Evolutionary conservation across 1,284 basidiomycete species (phyloP).

Genomic region (Exobasidium rhododendri): DNA sequence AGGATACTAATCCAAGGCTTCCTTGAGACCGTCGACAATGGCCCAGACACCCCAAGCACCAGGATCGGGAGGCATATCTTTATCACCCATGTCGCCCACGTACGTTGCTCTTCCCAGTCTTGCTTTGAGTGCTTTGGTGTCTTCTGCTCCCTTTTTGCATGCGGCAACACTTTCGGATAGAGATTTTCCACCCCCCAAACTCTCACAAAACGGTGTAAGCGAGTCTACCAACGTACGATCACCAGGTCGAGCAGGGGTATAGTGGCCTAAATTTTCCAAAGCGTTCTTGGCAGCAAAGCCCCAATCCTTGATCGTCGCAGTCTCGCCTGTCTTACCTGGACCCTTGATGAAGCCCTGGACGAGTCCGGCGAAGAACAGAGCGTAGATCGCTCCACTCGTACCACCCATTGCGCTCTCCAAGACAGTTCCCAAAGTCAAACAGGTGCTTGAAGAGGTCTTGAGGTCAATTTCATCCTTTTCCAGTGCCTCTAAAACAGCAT

Average conservation of each 20-base stretch:
- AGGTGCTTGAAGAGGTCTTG: constrained; percentile 44
- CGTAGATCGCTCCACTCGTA: constrained; percentile 59
- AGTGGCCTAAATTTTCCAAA: constrained; percentile 51
- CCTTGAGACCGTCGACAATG: constrained; percentile 50
- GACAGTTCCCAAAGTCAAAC: constrained; percentile 45
- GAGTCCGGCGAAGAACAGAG: constrained; percentile 61
- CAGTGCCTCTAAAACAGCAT: constrained; percentile 44
- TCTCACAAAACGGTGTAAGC: constrained; percentile 59
- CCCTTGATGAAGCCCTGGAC: constrained; percentile 45
- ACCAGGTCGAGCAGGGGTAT: constrained; percentile 62
- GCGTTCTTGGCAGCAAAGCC: constrained; percentile 39
- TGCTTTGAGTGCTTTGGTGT: constrained; percentile 60
- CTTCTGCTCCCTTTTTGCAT: constrained; percentile 59
- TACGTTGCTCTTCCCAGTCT: constrained; percentile 62
- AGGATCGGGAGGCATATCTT: constrained; percentile 59
- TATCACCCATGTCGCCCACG: constrained; percentile 53
- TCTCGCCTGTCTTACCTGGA: constrained; percentile 24
- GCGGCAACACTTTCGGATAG: constrained; percentile 56
- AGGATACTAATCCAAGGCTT: no score
- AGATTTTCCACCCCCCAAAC: constrained; percentile 48
- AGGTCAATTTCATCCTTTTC: constrained; percentile 39
- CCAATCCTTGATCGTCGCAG: constrained; percentile 43
- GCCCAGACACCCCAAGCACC: constrained; percentile 62
- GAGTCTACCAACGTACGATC: constrained; percentile 64
- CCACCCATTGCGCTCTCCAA: constrained; percentile 56